These are phyloP conservation scores for Panaeolus cyanescens DNA, from an alignment of 768 basidiomycete genomes.

Conservation along the genomic window DNA sequence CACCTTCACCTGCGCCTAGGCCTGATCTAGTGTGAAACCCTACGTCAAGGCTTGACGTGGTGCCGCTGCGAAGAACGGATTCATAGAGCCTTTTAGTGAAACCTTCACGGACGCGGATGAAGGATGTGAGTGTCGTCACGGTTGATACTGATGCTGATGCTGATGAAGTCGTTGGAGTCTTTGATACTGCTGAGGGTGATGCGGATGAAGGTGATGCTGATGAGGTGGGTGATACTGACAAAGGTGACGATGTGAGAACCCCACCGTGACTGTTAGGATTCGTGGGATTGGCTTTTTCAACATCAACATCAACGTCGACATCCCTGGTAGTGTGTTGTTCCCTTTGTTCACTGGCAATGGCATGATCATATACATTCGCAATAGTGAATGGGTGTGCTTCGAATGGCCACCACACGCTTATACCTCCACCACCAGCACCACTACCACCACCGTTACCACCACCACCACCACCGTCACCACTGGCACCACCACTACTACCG, in stretches of 20 bases:
- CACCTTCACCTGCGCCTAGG: no score
- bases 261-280: not conserved
- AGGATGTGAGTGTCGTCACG: slow-evolving; percentile 53
- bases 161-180: not conserved
- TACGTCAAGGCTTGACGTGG: not conserved
- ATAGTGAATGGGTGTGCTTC: slow-evolving; percentile 70
- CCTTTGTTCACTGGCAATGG: not conserved
- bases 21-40: no score
- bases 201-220: no score
- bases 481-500: no score
- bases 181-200: no score
- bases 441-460: no score
- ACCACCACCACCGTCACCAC: no score
- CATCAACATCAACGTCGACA: not conserved
- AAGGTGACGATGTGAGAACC: no score
- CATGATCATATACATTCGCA: slow-evolving; percentile 35
- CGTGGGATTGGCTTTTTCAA: not conserved
- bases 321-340: no score
- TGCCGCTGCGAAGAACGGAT: slow-evolving; percentile 17
- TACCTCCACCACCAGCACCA: no score
- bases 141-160: no score
- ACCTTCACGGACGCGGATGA: slow-evolving; percentile 59
- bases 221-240: no score
- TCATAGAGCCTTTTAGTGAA: slow-evolving; percentile 54
- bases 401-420: slow-evolving; percentile 42